Percentiles rank a stretch among this genome's conserved stretches.
These are phyloP conservation scores for Xylariaceae sp. DNA, from an alignment of 2,329 filamentous ascomycete genomes.

Conservation along the genomic window DNA sequence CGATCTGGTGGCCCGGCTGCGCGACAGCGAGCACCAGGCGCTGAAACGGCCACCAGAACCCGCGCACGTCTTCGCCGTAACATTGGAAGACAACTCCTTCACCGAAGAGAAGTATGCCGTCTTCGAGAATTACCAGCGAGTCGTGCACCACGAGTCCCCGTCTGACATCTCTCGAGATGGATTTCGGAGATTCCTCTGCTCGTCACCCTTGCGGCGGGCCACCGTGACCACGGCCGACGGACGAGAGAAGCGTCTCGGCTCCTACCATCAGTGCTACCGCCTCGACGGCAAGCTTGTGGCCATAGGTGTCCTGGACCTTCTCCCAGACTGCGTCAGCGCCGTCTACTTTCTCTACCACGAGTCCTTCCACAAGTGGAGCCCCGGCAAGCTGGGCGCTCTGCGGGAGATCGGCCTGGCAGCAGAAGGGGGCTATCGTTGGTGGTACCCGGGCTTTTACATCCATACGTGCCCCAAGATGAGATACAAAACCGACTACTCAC, in stretches of 20 bases:
- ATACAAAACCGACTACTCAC: conserved; percentile 75
- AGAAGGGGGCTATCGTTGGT: conserved; percentile 65
- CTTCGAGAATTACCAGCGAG: conserved; percentile 66
- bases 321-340: conserved; percentile 69
- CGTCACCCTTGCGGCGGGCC: conserved; percentile 53
- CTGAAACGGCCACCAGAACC: conserved; percentile 54
- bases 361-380: conserved; percentile 60
- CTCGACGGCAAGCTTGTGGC: conserved; percentile 70
- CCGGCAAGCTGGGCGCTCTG: conserved; percentile 70
- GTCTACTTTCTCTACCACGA: conserved; percentile 81
- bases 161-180: conserved; percentile 50
- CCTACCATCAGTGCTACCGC: conserved; percentile 76
- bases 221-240: conserved; percentile 39
- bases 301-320: conserved; percentile 67
- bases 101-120: conserved; percentile 69
- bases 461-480: conserved; percentile 75
- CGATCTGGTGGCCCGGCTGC: conserved; percentile 57
- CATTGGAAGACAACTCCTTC: conserved; percentile 61
- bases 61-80: conserved; percentile 60
- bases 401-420: conserved; percentile 63
- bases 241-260: conserved; percentile 52
- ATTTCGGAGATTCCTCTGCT: conserved; percentile 68
- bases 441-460: conserved; percentile 78
- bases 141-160: conserved; percentile 62
- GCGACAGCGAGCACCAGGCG: conserved; percentile 55